Percentiles rank a stretch among this genome's conserved stretches.
Evolutionary conservation across 495 filamentous ascomycete genomes (phyloP).

Genomic region (Penicilliopsis zonata): DNA sequence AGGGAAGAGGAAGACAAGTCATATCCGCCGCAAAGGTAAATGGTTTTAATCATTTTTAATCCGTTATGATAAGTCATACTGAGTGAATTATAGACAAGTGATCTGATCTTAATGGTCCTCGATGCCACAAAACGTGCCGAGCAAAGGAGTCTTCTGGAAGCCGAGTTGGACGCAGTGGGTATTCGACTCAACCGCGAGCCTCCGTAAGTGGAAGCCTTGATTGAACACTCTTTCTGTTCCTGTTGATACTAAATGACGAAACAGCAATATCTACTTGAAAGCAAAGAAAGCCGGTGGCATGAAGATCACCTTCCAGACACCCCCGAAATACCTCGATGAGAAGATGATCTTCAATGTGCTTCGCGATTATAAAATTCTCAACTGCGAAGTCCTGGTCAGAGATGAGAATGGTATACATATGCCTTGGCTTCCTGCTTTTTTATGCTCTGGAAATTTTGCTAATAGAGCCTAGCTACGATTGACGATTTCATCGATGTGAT

Average conservation of each 20-base stretch:
- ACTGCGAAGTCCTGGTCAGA: conserved; percentile 89
- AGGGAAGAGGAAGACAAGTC: conserved; percentile 90
- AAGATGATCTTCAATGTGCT: conserved; percentile 96
- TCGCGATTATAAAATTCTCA: conserved; percentile 96
- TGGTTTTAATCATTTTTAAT: background rate
- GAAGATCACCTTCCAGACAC: conserved; percentile 91
- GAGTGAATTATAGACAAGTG: conserved; percentile 57
- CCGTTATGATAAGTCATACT: background rate
- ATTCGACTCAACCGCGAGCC: conserved; percentile 89
- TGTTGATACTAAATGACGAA: background rate
- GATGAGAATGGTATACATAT: conserved; percentile 64
- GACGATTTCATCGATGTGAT: conserved; percentile 99
- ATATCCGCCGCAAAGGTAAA: conserved; percentile 86
- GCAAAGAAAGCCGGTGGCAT: conserved; percentile 92
- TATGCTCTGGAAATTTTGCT: background rate
- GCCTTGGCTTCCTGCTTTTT: background rate
- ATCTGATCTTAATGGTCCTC: conserved; percentile 91
- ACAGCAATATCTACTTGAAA: conserved; percentile 97
- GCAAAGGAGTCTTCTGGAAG: conserved; percentile 80
- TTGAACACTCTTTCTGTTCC: background rate
- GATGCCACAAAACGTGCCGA: conserved; percentile 97
- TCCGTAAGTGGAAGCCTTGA: conserved; percentile 44
- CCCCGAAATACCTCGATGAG: conserved; percentile 86
- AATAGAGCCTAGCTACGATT: conserved; percentile 57
- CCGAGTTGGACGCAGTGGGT: conserved; percentile 90